These are phyloP conservation scores for Xylaria sp. DNA, from an alignment of 2,329 filamentous ascomycete species.

Conservation along the genomic window DNA sequence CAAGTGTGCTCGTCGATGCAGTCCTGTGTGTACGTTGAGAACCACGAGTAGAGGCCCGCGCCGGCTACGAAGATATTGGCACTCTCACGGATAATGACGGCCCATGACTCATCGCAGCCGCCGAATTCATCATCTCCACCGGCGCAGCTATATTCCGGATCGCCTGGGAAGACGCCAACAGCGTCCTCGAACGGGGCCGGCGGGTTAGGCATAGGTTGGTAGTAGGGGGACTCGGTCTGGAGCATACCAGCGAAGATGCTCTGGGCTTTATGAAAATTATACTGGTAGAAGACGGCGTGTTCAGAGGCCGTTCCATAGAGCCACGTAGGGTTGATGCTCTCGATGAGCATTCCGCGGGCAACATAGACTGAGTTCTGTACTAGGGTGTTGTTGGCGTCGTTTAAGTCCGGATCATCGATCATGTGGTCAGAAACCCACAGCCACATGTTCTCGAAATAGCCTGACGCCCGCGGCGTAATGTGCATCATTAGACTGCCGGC, in stretches of 20 bases:
- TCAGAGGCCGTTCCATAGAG: slow-evolving; percentile 55
- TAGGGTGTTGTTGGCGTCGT: not conserved
- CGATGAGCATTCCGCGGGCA: slow-evolving; percentile 42
- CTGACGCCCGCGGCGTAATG: slow-evolving; percentile 47
- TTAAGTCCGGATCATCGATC: not conserved
- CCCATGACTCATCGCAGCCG: slow-evolving; percentile 28
- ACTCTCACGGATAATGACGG: not conserved
- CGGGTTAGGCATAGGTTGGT: slow-evolving; percentile 34
- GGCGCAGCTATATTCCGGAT: not conserved
- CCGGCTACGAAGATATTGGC: slow-evolving; percentile 1
- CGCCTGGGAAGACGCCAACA: not conserved
- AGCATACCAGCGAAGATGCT: slow-evolving; percentile 56
- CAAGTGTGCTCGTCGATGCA: slow-evolving; percentile 1
- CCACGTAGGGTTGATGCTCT: slow-evolving; percentile 42
- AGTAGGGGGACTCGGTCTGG: slow-evolving; percentile 51
- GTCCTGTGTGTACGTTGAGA: slow-evolving; percentile 1
- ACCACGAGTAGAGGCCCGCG: slow-evolving; percentile 18
- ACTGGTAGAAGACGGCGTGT: slow-evolving; percentile 58
- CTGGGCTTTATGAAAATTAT: slow-evolving; percentile 53
- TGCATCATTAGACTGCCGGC: slow-evolving; percentile 62
- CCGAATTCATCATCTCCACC: not conserved
- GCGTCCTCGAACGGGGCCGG: not conserved
- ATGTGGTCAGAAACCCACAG: slow-evolving; percentile 73
- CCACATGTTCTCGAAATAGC: slow-evolving; percentile 62
- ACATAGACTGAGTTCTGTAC: slow-evolving; percentile 52